Evolutionary conservation across 331 rosid genomes (phyloP), one percentile per base, ranked within the genome.

Genomic region (Acacia concinna): DNA sequence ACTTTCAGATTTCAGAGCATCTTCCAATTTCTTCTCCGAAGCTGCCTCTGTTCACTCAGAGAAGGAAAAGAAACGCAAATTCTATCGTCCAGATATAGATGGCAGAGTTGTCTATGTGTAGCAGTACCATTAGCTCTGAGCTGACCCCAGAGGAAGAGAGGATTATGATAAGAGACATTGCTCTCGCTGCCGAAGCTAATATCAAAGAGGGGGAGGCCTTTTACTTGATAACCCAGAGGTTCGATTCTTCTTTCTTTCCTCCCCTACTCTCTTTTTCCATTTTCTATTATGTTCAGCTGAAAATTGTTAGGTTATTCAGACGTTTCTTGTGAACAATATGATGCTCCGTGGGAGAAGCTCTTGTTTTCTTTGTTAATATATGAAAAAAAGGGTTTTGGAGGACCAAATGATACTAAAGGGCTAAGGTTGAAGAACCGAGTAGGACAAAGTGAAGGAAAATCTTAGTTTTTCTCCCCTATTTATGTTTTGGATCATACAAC

Each of bases 141-240:
- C 87, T 91, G 65, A 85, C 85, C 32, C 93, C 98, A 1, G 99
- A 95, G 67, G 96, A 93, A 81, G 99, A 95, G 88, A 90, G 99
- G 85, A 86, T 93, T 71, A 84, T 85, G 92, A 95, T 95, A 68
- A 85, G 91, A 78, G 99, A 93, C 90, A 93, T 95, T 89, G 97
- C 97, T 70, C 82, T 90, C 68, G 78, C 97, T 80, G 86, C 96
- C 18, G 96, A 95, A 88, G 74, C 97, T 38, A 90, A 82, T 78
- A 78, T 81, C 87, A 95, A 95, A 86, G 98, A 95, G 80, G 99
- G 97, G 67, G 93, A 93, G 74, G 71, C 85, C 78, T 95, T 93
- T 81, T 90, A 84, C 85, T 82, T 95, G 51, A 87, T 93, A 72
- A 91, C 94, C 73, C 99, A 93, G 83, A 95, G 99, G 99, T 94